Evolutionary conservation across 1,284 basidiomycete genomes (phyloP).

Genomic region (Puccinia coronata): DNA sequence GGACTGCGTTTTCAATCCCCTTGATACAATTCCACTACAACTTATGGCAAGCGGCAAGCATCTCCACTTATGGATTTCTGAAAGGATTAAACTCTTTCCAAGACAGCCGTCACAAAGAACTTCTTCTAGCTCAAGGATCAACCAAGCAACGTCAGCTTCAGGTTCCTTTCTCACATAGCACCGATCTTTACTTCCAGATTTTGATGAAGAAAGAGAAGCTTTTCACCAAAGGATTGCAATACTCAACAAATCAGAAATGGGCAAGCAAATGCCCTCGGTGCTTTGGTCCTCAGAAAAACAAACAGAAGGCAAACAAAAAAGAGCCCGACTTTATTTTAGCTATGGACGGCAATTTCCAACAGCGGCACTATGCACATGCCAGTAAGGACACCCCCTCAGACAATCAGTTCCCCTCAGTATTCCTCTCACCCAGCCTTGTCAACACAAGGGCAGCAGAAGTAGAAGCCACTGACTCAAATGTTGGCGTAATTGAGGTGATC

Average conservation of each 20-base stretch:
- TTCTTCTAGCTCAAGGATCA: background rate
- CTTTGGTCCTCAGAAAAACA: background rate
- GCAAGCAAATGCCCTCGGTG: constrained; percentile 26
- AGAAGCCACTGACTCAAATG: too few species aligned
- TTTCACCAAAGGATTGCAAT: background rate
- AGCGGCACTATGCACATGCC: background rate
- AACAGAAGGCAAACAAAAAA: background rate
- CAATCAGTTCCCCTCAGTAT: background rate
- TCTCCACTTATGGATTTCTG: background rate
- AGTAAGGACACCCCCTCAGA: constrained; percentile 9
- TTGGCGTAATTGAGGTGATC: too few species aligned
- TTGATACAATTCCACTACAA: constrained; percentile 27
- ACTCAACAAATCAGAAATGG: background rate
- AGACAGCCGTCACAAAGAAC: background rate
- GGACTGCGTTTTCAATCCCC: constrained; percentile 9
- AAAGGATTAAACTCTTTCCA: background rate
- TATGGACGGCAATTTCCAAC: too few species aligned
- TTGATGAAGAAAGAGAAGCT: background rate
- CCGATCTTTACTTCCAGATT: background rate
- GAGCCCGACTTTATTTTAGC: background rate
- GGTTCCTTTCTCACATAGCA: background rate
- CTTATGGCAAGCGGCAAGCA: background rate
- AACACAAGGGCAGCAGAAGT: background rate
- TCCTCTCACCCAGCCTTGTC: background rate
- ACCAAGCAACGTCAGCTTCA: background rate